A percentile compares a stretch with the other conserved stretches of the same genome.
Conservation (phyloP, 2,329 filamentous ascomycete genomes). For the Orbilia blumenaviensis region DNA sequence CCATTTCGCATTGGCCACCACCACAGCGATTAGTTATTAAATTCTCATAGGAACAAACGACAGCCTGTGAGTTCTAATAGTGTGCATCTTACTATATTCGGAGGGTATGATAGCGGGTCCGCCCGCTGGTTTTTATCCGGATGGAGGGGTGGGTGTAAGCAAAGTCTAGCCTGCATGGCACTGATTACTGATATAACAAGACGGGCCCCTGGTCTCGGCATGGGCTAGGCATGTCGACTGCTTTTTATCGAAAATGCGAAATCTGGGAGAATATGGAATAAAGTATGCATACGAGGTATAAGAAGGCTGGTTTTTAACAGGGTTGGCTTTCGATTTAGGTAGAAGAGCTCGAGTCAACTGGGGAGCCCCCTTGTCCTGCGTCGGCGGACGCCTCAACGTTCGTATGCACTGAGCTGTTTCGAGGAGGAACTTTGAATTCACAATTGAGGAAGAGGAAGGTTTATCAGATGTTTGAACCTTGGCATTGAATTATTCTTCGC, state of each 20-base stretch:
- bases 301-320: constrained; percentile 13
- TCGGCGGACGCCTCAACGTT: neutral
- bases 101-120: constrained; percentile 14
- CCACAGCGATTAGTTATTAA: constrained; percentile 30
- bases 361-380: neutral
- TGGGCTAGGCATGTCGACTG: constrained; percentile 24
- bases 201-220: constrained; percentile 7
- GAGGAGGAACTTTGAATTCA: neutral
- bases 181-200: constrained; percentile 34
- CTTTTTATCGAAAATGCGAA: constrained; percentile 1
- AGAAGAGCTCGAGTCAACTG: constrained; percentile 23
- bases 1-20: neutral
- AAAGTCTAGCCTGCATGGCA: constrained; percentile 3
- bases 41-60: neutral
- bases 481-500: neutral
- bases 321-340: neutral
- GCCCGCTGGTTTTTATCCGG: constrained; percentile 13
- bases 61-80: neutral
- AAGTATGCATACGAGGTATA: constrained; percentile 26
- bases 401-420: neutral
- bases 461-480: neutral
- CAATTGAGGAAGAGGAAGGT: neutral
- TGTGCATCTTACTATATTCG: constrained; percentile 28
- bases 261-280: neutral
- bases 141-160: neutral